Base-by-base conservation (phyloP, 495 filamentous ascomycete species). In the Haplographium delicatum region DNA sequence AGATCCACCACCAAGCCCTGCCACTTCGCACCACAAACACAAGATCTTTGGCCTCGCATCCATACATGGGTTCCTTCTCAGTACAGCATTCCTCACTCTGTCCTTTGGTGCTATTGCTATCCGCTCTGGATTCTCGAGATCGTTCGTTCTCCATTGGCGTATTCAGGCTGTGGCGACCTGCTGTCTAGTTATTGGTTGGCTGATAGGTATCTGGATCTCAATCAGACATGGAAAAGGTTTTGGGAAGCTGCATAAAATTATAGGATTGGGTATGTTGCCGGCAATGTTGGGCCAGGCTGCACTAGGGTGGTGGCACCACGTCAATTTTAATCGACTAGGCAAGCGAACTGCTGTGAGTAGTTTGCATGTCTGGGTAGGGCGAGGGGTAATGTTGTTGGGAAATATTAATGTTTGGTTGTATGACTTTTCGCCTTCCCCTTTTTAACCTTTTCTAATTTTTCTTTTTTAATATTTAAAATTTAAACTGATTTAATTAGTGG, bases 101-200 rank as follows among this genome's bases (percentile, higher is more conserved):
- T 40, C 50, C 1, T 24, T 40, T 10, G 50, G 50, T 6, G 28
- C 40, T 4, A 1, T 53, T 3, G 42, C 25, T 13, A 53, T 53
- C 19, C 50, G 50, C 3, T 37, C 26, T 10, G 50, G 50, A 7
- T 19, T 53, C 13, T 23, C 34, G 23, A 41, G 23, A 18, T 46
- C 50, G 5, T 53, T 53, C 34, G 47, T 47, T 9, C 16, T 41
- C 19, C 50, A 53, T 22, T 53, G 50, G 50, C 10, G 46, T 13
- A 24, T 53, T 18, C 50, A 53, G 23, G 34, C 34, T 5, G 31
- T 47, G 24, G 43, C 31, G 1, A 35, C 39, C 4, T 23, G 15
- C 0, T 19, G 19, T 2, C 41, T 53, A n/a, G 34, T 47, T 6
- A 16, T 53, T 9, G 50, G 50, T 24, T 53, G 43, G 37, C 9